Evolutionary conservation across 768 basidiomycete genomes (phyloP).

Genomic region (Amanita pallidorosea): DNA sequence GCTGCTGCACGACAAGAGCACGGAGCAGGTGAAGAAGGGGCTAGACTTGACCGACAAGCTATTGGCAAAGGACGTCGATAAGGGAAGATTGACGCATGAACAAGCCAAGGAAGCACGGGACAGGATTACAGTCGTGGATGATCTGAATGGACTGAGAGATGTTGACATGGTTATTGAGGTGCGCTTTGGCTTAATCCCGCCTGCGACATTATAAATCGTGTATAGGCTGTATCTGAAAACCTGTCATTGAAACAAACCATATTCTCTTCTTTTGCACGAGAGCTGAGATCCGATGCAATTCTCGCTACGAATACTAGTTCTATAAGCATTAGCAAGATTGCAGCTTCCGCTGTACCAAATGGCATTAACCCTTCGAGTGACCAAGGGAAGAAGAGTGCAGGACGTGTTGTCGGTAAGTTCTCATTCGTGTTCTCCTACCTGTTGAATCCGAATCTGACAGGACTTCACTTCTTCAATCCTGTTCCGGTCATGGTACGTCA

Average conservation of each 20-base stretch:
- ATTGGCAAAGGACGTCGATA: constrained; percentile 80
- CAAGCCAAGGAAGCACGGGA: constrained; percentile 68
- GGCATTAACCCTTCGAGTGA: constrained; percentile 48
- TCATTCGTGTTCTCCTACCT: not conserved
- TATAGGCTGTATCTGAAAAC: constrained; percentile 80
- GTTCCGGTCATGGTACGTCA: constrained; percentile 84
- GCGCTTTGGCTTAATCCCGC: constrained; percentile 9
- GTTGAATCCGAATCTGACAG: constrained; percentile 22
- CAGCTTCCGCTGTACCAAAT: constrained; percentile 59
- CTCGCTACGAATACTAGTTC: constrained; percentile 91
- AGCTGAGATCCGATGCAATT: constrained; percentile 64
- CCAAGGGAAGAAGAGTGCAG: constrained; percentile 50
- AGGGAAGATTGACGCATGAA: constrained; percentile 59
- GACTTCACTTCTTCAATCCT: constrained; percentile 92
- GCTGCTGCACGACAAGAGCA: constrained; percentile 72
- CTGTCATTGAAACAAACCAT: constrained; percentile 68
- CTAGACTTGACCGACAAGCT: constrained; percentile 70
- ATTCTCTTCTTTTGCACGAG: constrained; percentile 58
- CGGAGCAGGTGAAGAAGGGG: constrained; percentile 63
- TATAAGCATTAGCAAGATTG: constrained; percentile 92
- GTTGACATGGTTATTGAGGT: constrained; percentile 91
- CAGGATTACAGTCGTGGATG: constrained; percentile 50
- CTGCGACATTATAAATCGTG: not conserved
- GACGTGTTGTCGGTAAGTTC: constrained; percentile 69
- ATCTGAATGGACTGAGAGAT: constrained; percentile 54